Conservation (phyloP, 2,329 filamentous ascomycete genomes). For the Sporothrix phasma region DNA sequence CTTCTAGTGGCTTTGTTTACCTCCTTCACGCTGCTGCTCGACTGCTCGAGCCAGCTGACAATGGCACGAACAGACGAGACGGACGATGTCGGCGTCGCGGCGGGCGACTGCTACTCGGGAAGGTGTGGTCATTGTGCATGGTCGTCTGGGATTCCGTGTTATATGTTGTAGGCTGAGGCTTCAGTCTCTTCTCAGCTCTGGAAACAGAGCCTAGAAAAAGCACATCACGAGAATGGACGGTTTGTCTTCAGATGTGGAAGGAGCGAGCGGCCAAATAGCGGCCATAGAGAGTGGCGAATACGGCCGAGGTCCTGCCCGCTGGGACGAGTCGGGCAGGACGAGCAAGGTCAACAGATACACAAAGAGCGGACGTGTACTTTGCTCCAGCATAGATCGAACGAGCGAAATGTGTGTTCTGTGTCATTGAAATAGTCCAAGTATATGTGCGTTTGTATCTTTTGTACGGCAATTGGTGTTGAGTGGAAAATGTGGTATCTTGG, state of each 20-base stretch:
- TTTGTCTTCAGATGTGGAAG: neutral
- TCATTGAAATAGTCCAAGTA: neutral
- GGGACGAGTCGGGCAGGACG: neutral
- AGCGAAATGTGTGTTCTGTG: neutral
- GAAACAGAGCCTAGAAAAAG: neutral
- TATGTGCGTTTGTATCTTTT: neutral
- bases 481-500: neutral
- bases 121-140: neutral
- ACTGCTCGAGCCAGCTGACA: constrained; percentile 9
- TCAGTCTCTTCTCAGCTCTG: neutral
- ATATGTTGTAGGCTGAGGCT: neutral
- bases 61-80: constrained; percentile 13
- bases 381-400: neutral
- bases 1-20: neutral
- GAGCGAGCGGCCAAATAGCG: constrained; percentile 1
- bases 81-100: neutral
- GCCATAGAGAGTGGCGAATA: constrained; percentile 5
- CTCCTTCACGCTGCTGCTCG: neutral
- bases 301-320: neutral
- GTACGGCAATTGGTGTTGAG: neutral
- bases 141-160: neutral
- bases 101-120: neutral
- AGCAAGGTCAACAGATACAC: neutral
- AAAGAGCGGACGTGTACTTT: neutral
- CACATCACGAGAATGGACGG: neutral